Evolutionary conservation across 2,329 filamentous ascomycete species (phyloP).

Genomic region (Curvularia spicifera): DNA sequence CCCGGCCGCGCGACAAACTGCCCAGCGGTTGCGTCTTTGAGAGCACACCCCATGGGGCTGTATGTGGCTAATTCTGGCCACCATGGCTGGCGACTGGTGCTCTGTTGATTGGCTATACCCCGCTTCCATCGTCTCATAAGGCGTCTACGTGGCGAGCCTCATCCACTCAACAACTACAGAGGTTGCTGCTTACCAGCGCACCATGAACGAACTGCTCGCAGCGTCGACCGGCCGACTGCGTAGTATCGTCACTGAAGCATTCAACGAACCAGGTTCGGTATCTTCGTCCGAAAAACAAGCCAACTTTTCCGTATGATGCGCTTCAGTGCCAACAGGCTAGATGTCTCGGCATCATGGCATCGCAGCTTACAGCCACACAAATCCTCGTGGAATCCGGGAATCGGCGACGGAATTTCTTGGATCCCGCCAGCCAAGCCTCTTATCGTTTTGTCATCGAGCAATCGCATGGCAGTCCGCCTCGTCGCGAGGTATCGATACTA

Average conservation of each 20-base stretch:
- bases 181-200: conserved; percentile 12
- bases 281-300: conserved; percentile 12
- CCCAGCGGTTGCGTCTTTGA: not conserved
- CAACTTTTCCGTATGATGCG: not conserved
- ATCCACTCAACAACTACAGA: conserved; percentile 10
- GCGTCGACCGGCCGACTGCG: not conserved
- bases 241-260: not conserved
- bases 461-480: conserved; percentile 15
- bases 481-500: not conserved
- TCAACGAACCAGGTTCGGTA: conserved; percentile 6
- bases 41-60: not conserved
- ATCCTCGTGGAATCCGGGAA: conserved; percentile 23
- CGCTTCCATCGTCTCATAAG: conserved; percentile 11
- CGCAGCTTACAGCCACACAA: conserved; percentile 20
- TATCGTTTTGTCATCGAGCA: conserved; percentile 27
- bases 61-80: conserved; percentile 1
- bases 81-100: not conserved
- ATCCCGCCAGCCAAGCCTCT: conserved; percentile 44
- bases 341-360: conserved; percentile 41
- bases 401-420: conserved; percentile 38
- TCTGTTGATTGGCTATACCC: conserved; percentile 16
- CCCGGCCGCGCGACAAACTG: conserved; percentile 5
- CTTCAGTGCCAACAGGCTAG: conserved; percentile 31
- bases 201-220: not conserved
- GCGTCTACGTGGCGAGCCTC: conserved; percentile 17